Base-by-base conservation (phyloP, 2,329 filamentous ascomycete species). In the Hymenoscyphus repandus region DNA sequence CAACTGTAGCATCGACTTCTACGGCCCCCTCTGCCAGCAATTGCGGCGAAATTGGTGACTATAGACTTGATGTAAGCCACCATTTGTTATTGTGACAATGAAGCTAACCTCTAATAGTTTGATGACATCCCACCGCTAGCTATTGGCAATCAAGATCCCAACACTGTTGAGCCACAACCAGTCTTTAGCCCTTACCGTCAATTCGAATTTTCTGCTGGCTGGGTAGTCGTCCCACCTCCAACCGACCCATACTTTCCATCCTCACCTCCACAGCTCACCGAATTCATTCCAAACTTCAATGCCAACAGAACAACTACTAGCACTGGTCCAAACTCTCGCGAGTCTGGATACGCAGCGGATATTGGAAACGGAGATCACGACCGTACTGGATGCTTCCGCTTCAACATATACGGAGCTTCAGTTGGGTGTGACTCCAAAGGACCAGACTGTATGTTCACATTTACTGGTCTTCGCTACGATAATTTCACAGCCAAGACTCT, bases 341-440 rank as follows among this genome's bases (percentile, higher is more conserved):
- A 66, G 38, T 57, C 66, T 18, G 62, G 63, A 1, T 60, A 40
- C 39, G 57, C 62, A 18, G 64, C 60, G 9, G 57, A 62, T 12
- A 61, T 66, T 30, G 54, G 55, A 3, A 58, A 59, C 53, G 62
- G 50, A 15, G 62, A 64, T 40, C 52, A 60, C 38, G 59, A 53
- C 31, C 15, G 34, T 3, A 59, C 60, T 20, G 61, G 62, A 44
- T 70, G 66, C 9, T 73, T 73, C 46, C 56, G 62, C 44, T 69
- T 73, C 48, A 60, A 68, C 32, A 61, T 60, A 5, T 62, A 64
- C 39, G 61, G 62, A 34, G 69, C 47, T 50, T 69, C 57, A 54
- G 62, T 73, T 22, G 71, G 71, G 2, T 74, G 72, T 54, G 63
- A 69, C 44, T 69, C 69, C 1, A 58, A 30, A 1, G 61, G 60